Base-by-base conservation (phyloP, 805 yeast species). In the Hanseniaspora clermontiae region DNA sequence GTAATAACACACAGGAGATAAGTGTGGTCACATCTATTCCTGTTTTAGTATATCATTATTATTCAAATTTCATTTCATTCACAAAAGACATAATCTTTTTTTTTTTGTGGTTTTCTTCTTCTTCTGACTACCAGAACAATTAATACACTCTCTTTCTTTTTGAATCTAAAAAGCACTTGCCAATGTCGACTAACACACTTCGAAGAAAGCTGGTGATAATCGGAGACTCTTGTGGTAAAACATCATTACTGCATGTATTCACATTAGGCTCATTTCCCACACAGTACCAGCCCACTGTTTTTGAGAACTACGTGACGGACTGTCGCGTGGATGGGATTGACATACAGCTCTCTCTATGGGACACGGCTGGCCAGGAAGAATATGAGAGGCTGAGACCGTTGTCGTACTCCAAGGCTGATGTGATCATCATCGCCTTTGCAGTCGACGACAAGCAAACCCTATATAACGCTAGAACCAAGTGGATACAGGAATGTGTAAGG, bases 351-450 rank as follows among this genome's bases (percentile, higher is more conserved):
- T 90, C 95, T 1, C 71, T 89, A 29, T 89, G 97, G 96, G 97
- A 89, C 67, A 89, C 96, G 1, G 96, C 97, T 4, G 97, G 97
- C 2, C 96, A 89, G 70, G 97, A 89, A 71, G 97, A 89, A 69
- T 89, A 89, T 66, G 96, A 89, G 62, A 73, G 96, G 58, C 72
- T 90, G 58, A 78, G 96, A 59, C 96, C 96, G 0, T 72, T 90
- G 61, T 84, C 95, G 24, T 90, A 90, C 65, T 79, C 90, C 11
- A 84, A 87, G 63, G 95, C 96, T 1, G 86, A 90, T 68, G 85
- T 87, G 57, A 83, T 90, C 53, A 71, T 89, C 55, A 83, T 89
- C 55, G 96, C 91, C 0, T 90, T 86, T 70, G 87, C 96, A 0
- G 73, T 89, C 19, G 87, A 90, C 66, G 82, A 80, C 31, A 89